Percentiles rank a stretch among this genome's conserved stretches.
Evolutionary conservation across 176 grass and related monocot species (phyloP).

Genomic region (Avena sativa): DNA sequence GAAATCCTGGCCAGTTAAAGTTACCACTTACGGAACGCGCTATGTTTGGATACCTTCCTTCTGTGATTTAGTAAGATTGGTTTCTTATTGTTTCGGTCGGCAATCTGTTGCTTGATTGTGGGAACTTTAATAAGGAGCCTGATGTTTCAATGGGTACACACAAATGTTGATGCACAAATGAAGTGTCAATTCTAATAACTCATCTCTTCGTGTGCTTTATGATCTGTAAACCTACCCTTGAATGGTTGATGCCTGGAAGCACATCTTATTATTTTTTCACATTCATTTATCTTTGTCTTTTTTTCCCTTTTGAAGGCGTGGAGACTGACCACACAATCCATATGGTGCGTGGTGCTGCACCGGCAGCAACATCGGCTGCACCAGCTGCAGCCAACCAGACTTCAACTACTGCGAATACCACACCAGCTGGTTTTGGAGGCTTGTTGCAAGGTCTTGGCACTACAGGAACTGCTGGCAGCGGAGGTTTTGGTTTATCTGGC

Average conservation of each 20-base stretch:
- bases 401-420: constrained; percentile 35
- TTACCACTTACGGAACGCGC: neutral
- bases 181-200: neutral
- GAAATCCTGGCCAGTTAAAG: neutral
- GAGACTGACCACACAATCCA: constrained; percentile 85
- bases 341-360: constrained; percentile 66
- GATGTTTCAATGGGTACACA: neutral
- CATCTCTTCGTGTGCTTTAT: neutral
- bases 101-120: neutral
- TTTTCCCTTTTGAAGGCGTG: constrained; percentile 59
- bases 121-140: neutral
- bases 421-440: constrained; percentile 49
- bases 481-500: constrained; percentile 49
- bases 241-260: constrained; percentile 23
- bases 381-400: constrained; percentile 51
- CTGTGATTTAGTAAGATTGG: neutral
- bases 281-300: neutral
- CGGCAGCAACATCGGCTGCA: constrained; percentile 39
- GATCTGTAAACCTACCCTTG: neutral
- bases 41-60: neutral
- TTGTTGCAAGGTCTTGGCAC: constrained; percentile 61
- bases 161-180: constrained; percentile 6
- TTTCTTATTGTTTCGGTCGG: neutral
- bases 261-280: neutral
- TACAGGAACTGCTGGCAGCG: constrained; percentile 52